Base-by-base conservation (phyloP, 176 grass and related monocot species). In the Cenchrus fungigraminus region DNA sequence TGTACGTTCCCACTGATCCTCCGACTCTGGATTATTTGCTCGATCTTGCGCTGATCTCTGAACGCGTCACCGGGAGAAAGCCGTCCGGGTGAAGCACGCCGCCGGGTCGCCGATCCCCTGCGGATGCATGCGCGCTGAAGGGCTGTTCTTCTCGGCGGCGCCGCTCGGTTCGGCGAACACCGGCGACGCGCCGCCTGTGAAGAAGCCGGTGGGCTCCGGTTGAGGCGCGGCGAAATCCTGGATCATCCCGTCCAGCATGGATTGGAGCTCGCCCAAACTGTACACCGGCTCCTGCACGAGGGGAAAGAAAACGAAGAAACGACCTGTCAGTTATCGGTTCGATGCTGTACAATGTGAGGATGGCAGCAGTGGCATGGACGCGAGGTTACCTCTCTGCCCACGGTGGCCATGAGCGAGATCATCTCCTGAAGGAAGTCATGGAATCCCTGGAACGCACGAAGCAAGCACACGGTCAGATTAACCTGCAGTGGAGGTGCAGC, bases 361-460 rank as follows among this genome's bases (percentile, higher is more conserved):
- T 59, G 54, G 25, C 63, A 37, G 2, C 63, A 37, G 2, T 16
- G 54, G 1, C 6, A 59, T 25, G 43, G 60, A 34, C 15, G 61
- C 12, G 3, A 52, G 7, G 59, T 47, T 9, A 97, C 95, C 95
- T 93, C 91, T 80, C 71, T 88, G 1, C 84, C 84, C 3, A 97
- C 90, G 28, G 66, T 84, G n/a, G 84, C 92, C 91, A 98, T 95
- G 56, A 98, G 91, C 12, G 89, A 93, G 66, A 87, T n/a, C 92
- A 98, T 93, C 80, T 98, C 95, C 52, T 95, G 87, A 3, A 98
- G 73, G 80, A 98, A 98, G 54, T 95, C 95, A 67, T 93, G 82
- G 65, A 98, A 93, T 1, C 95, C 95, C 95, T 97, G 83, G 3
- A 65, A 54, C 51, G 50, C 4, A 12, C 10, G 16, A 40, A 40